Percentiles rank a stretch among this genome's conserved stretches.
These are phyloP conservation scores for Bertia moriformis DNA, from an alignment of 2,329 filamentous ascomycete species.

Conservation along the genomic window DNA sequence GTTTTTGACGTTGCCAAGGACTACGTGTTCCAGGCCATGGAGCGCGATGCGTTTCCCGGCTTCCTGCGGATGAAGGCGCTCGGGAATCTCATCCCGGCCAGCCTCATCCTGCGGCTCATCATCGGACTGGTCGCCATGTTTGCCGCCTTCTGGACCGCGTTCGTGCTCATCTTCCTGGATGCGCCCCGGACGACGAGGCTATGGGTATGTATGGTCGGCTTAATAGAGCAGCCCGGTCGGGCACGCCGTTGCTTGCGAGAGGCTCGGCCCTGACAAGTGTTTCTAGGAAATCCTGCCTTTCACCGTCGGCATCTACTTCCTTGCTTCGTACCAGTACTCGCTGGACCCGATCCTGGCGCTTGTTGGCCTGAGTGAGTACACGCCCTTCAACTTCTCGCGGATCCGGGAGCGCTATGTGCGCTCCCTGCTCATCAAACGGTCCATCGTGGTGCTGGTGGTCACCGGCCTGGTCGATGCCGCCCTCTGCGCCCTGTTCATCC, in stretches of 20 bases:
- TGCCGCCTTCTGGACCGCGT: constrained; percentile 83
- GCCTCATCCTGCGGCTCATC: constrained; percentile 72
- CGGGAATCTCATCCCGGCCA: constrained; percentile 85
- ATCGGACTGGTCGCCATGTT: constrained; percentile 77
- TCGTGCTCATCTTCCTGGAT: constrained; percentile 83
- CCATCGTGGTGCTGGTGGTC: constrained; percentile 64
- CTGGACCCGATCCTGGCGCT: constrained; percentile 84
- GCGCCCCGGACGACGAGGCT: constrained; percentile 58
- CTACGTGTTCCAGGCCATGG: constrained; percentile 99
- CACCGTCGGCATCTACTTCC: constrained; percentile 74
- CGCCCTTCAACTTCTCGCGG: constrained; percentile 76
- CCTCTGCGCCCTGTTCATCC: constrained; percentile 76
- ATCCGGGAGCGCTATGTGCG: constrained; percentile 86
- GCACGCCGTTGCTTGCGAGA: no score
- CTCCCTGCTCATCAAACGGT: constrained; percentile 68
- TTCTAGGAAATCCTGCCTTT: constrained; percentile 69
- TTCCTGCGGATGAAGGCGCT: constrained; percentile 91
- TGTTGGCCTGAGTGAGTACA: constrained; percentile 87
- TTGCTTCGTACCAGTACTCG: constrained; percentile 87
- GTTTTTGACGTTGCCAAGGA: constrained; percentile 96
- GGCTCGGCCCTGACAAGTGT: no score
- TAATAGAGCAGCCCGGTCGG: constrained; percentile 1
- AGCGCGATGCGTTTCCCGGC: constrained; percentile 94
- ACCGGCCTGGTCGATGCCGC: constrained; percentile 65
- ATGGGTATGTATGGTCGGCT: constrained; percentile 66